Evolutionary conservation across 1,139 yeast genomes (phyloP), one percentile per base, ranked within the genome.

Genomic region (Lodderomyces pseudojiufengensis): DNA sequence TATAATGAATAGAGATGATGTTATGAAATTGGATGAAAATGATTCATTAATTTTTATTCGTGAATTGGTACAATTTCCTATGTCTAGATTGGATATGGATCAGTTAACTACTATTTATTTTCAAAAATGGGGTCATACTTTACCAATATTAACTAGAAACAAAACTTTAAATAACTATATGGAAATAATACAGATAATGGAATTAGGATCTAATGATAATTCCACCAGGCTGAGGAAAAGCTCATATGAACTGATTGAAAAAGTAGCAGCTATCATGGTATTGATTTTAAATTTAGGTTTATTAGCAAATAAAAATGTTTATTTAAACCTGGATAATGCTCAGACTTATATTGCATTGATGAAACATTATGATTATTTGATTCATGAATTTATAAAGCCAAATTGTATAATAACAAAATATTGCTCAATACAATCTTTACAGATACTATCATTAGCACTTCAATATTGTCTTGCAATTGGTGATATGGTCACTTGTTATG

Each of bases 391-490:
- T 48, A 73, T 73, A 43, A 69, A 76, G 37, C 63, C 74, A 66
- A 45, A 75, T 29, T 70, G 83, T 40, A 60, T 75, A 18, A 54
- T 69, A 8, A 77, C 82, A 3, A 60, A 70, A 23, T 61, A 70
- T 16, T 81, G 92, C 36, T 76, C 85, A 1, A 68, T 86, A 18
- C 79, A 79, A 36, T 78, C 92, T 0, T 64, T 86, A 32, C 95
- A 85, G 50, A 76, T 84, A 24, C 61, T 84, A 28, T 61, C 85
- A 0, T 64, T 88, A 41, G 80, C 92, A 2, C 62, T 83, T 28
- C 77, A 84, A 41, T 85, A 85, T 52, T 81, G 85, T 49, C 61
- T 84, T 30, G 82, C 80, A 26, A 76, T 77, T 7, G 95, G 95
- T 11, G 88, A 84, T 54, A 73, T 80, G 27, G 73, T 79, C 10